Base-by-base conservation (phyloP, 495 filamentous ascomycete genomes). In the Penicillium egyptiacum region DNA sequence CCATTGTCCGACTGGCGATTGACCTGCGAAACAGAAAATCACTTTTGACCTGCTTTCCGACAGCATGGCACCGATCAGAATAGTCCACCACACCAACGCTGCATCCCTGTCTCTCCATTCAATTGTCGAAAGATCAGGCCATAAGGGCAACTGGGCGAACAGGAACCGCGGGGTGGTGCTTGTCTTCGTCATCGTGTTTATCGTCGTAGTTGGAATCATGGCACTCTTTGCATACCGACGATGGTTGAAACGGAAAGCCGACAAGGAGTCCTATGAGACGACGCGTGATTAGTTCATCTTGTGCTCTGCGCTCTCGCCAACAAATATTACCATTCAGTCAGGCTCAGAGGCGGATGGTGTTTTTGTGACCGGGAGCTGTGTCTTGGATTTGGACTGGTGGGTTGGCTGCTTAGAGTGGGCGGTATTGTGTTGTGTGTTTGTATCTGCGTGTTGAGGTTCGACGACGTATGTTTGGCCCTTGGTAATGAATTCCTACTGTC, bases 131-230 rank as follows among this genome's bases (percentile, higher is more conserved):
- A 70, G 77, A 65, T 55, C 67, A 26, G 37, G 47, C 2, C 8
- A 48, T 1, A 48, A 48, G 5, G 30, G 37, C 39, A 81, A 81
- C 66, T 83, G 77, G 75, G 81, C 80, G 7, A 57, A 63, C 31
- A 51, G 59, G n/a, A 76, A 83, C 44, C 78, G 74, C 47, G 81
- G 81, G 50, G 75, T 80, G 17, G 64, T 83, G 8, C 65, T 83
- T 26, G 81, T 83, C 7, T 83, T 83, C 61, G 72, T 68, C 58
- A 83, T 83, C 51, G 69, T 83, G 19, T 79, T 80, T 40, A 56
- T 79, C 40, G 72, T 83, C 20, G 75, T 41, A 1, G 20, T 77
- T 22, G 76, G 80, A 4, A 57, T 83, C 12, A 53, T 70, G 4
- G 53, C 70, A 8, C 59, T 83, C 0, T 75, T 81, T 44, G 19